Percentiles rank a stretch among this genome's conserved stretches.
phyloP scores from a whole-genome alignment of 2,329 filamentous ascomycete genomes.

The Fusarium irregulare region DNA sequence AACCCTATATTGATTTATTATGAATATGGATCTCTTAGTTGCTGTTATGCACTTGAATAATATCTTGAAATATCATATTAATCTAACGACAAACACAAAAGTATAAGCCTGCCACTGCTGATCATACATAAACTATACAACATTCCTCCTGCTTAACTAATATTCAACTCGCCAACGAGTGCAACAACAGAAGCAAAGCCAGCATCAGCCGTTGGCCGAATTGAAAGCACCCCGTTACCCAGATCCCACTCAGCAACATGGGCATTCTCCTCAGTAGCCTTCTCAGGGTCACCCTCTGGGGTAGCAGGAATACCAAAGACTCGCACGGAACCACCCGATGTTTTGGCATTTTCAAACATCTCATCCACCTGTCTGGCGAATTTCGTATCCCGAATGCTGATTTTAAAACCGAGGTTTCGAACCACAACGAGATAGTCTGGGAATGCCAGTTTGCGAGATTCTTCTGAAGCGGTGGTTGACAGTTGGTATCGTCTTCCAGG shows the following conservation, averaged over 20 bases:
- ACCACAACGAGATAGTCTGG: slow-evolving; percentile 34
- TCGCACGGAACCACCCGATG: slow-evolving; percentile 17
- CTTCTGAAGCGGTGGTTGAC: slow-evolving; percentile 16
- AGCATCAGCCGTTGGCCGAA: slow-evolving; percentile 27
- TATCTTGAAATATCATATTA: no score
- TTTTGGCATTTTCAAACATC: slow-evolving; percentile 24
- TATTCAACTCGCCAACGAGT: slow-evolving; percentile 33
- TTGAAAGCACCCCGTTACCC: slow-evolving; percentile 4
- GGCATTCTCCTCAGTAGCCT: slow-evolving; percentile 32
- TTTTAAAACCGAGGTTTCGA: slow-evolving; percentile 33
- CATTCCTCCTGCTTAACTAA: background rate
- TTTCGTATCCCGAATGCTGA: slow-evolving; percentile 11
- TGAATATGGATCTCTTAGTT: no score
- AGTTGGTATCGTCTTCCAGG: slow-evolving; percentile 31
- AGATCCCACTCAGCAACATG: slow-evolving; percentile 36
- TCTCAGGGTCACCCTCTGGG: slow-evolving; percentile 24
- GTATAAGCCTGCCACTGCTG: no score
- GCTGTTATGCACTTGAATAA: no score
- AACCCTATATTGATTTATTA: no score
- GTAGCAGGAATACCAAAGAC: slow-evolving; percentile 36
- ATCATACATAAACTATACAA: no score
- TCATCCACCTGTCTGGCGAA: slow-evolving; percentile 10
- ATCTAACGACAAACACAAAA: no score
- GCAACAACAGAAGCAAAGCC: slow-evolving; percentile 37
- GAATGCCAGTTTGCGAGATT: slow-evolving; percentile 36